Evolutionary conservation across 2,329 filamentous ascomycete genomes (phyloP).

Genomic region (Tolypocladium album): DNA sequence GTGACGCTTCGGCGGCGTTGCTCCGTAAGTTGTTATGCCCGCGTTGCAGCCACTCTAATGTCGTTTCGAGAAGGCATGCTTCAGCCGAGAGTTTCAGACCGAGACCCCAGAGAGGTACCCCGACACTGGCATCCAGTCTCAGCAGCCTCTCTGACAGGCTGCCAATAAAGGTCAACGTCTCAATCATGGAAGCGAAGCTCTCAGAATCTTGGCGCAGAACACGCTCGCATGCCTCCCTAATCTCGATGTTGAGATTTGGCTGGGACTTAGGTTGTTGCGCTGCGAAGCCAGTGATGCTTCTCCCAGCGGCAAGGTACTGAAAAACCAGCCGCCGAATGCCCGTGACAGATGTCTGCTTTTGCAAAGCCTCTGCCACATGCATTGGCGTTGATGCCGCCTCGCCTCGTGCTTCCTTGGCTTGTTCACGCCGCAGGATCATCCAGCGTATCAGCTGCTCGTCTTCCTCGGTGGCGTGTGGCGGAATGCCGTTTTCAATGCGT

Average conservation of each 20-base stretch:
- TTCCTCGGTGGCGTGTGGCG: conserved; percentile 12
- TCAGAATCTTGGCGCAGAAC: conserved; percentile 6
- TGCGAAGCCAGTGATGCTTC: conserved; percentile 9
- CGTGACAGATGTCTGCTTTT: conserved; percentile 12
- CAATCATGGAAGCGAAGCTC: conserved; percentile 2
- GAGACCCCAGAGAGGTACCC: conserved; percentile 16
- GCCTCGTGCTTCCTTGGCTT: conserved; percentile 1
- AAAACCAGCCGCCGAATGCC: conserved; percentile 20
- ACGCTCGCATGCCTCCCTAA: conserved; percentile 13
- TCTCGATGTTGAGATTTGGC: conserved; percentile 7
- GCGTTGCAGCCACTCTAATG: conserved; percentile 13
- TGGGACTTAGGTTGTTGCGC: neutral
- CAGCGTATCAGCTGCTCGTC: conserved; percentile 24
- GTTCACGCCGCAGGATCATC: conserved; percentile 18
- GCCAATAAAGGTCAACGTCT: conserved; percentile 26
- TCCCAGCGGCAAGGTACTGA: conserved; percentile 13
- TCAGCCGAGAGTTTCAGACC: conserved; percentile 20
- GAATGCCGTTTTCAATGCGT: conserved; percentile 19
- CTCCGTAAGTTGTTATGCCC: conserved; percentile 10
- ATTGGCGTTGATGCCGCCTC: conserved; percentile 1
- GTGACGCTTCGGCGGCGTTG: conserved; percentile 1
- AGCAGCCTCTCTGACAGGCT: conserved; percentile 26
- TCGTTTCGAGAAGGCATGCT: conserved; percentile 11
- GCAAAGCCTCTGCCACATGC: conserved; percentile 11
- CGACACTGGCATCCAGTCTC: conserved; percentile 10